Percentiles rank a stretch among this genome's conserved stretches.
phyloP scores from a whole-genome alignment of 306 rosid genomes.

The Malus sylvestris region DNA sequence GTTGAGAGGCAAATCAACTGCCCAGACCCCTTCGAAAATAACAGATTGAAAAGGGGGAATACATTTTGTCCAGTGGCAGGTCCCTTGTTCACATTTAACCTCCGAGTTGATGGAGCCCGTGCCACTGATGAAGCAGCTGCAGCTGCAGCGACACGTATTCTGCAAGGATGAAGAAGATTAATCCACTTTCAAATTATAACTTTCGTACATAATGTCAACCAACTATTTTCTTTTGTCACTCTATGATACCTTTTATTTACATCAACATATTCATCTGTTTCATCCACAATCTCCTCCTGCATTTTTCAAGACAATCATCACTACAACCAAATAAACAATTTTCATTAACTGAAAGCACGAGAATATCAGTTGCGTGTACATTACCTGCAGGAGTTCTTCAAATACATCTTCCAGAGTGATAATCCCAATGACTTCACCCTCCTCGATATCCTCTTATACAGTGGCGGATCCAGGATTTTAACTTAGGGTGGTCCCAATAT shows the following conservation, averaged over 20 bases:
- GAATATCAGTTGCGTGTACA: slow-evolving; percentile 6
- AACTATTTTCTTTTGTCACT: slow-evolving; percentile 1
- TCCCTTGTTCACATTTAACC: slow-evolving; percentile 60
- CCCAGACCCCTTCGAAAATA: not conserved
- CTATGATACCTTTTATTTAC: slow-evolving; percentile 76
- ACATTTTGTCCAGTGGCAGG: slow-evolving; percentile 29
- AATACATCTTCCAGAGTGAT: slow-evolving; percentile 96
- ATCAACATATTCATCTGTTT: slow-evolving; percentile 93
- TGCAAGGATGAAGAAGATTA: slow-evolving; percentile 20
- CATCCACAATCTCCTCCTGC: slow-evolving; percentile 98
- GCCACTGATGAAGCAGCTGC: slow-evolving; percentile 94
- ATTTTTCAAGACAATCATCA: slow-evolving; percentile 11
- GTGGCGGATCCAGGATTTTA: too few species aligned
- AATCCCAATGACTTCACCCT: slow-evolving; percentile 78
- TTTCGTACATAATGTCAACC: not conserved
- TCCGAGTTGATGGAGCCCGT: slow-evolving; percentile 72
- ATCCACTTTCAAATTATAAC: not conserved
- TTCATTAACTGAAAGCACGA: slow-evolving; percentile 6
- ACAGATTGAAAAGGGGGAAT: not conserved
- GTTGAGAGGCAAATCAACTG: not conserved
- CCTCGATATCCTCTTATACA: slow-evolving; percentile 56
- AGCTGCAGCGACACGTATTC: slow-evolving; percentile 95
- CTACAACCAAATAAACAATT: not conserved
- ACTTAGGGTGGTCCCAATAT: too few species aligned
- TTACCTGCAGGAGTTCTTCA: slow-evolving; percentile 96